phyloP scores from a whole-genome alignment of 2,329 filamentous ascomycete genomes.

The Fusarium clavum region DNA sequence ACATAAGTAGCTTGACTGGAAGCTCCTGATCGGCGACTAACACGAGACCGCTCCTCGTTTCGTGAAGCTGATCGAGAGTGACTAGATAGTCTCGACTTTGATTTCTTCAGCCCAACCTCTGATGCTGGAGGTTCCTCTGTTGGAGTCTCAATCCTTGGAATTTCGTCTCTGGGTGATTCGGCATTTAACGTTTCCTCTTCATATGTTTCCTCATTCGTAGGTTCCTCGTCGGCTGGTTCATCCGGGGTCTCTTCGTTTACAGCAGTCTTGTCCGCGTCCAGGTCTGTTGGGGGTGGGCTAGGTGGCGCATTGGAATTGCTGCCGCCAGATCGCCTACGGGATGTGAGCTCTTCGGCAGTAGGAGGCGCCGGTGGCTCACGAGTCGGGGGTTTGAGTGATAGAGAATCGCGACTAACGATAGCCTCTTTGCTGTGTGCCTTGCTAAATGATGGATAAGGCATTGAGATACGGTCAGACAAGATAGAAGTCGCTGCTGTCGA shows the following conservation, averaged over 20 bases:
- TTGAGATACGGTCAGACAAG: constrained; percentile 58
- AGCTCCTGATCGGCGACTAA: constrained; percentile 65
- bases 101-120: constrained; percentile 51
- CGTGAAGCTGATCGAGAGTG: constrained; percentile 59
- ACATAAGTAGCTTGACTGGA: constrained; percentile 70
- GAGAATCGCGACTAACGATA: constrained; percentile 71
- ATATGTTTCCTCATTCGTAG: constrained; percentile 18
- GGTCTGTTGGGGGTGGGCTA: constrained; percentile 72
- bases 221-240: constrained; percentile 47
- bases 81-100: constrained; percentile 59
- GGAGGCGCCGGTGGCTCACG: constrained; percentile 72
- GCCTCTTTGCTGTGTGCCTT: constrained; percentile 93
- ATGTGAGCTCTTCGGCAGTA: constrained; percentile 21
- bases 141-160: constrained; percentile 27
- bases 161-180: constrained; percentile 21
- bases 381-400: constrained; percentile 65
- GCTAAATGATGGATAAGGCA: constrained; percentile 85
- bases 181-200: constrained; percentile 47
- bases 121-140: constrained; percentile 28
- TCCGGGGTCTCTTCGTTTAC: constrained; percentile 50
- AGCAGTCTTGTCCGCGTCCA: constrained; percentile 59
- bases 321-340: constrained; percentile 39
- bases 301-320: constrained; percentile 65
- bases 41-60: constrained; percentile 62
- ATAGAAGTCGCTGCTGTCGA: constrained; percentile 50